Evolutionary conservation across 1,139 yeast genomes (phyloP), one percentile per base, ranked within the genome.

Genomic region (Sugiyamaella grinbergsii): DNA sequence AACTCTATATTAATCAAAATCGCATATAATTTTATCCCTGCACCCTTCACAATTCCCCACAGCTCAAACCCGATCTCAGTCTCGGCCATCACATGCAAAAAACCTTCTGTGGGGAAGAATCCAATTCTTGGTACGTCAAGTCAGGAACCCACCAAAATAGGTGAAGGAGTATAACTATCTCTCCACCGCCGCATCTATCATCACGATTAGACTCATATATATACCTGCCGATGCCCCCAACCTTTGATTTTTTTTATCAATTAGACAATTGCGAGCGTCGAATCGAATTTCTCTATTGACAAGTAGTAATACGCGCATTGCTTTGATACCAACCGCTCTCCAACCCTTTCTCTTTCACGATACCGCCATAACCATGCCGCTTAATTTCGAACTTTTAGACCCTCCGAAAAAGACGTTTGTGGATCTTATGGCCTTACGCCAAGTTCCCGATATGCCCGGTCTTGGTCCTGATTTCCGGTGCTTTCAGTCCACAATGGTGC

Each of bases 401-500:
- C 56, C 59, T 18, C 55, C 56, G 5, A 47, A 54, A 26, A 58
- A 59, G 51, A 53, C 62, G 16, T 62, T 62, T 42, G 62, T 51
- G 19, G 62, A 62, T 47, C 54, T 62, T 33, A 62, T 62, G 65
- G 47, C 53, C 7, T 47, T 60, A 3, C 53, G 51, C 26, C 58
- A 57, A 42, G 48, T 62, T 32, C 48, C 55, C 7, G 51, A 47
- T 22, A 36, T 47, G 16, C 49, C 46, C 8, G 51, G 47, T 8
- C 52, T 51, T 10, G 59, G 59, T 18, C 31, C 40, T 13, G 44
- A 52, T 36, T 51, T 53, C 18, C 42, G 58, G 28, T 54, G 59
- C 36, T 64, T 61, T 50, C 62, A 57, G 46, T 59, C 64, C 2
- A 53, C 60, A 1, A 56, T 54, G 40, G 52, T 51, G 13, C 64